Conservation (phyloP, 352 stramenopile species). For the Globisporangium polare region DNA sequence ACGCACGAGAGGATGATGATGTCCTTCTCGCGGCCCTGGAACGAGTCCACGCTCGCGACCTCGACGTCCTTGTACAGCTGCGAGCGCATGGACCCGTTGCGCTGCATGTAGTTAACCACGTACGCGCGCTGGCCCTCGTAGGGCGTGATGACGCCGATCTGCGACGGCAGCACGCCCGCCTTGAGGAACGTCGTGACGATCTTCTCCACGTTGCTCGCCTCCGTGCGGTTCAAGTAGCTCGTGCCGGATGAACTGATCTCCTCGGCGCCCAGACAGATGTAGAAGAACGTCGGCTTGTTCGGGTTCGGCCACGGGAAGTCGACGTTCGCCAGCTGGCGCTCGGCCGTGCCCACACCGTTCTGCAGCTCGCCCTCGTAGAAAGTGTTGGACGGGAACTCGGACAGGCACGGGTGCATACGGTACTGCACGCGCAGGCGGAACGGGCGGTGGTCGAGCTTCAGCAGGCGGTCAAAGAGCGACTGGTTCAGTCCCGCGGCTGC, state of each 20-base stretch:
- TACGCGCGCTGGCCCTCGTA: slow-evolving; percentile 99
- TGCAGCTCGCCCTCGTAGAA: slow-evolving; percentile 99
- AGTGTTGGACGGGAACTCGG: slow-evolving; percentile 98
- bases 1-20: slow-evolving; percentile 98
- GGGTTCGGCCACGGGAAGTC: slow-evolving; percentile 98
- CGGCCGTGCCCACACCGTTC: slow-evolving; percentile 96
- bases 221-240: slow-evolving; percentile 98
- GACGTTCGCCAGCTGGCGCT: slow-evolving; percentile 85
- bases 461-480: slow-evolving; percentile 97
- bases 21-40: slow-evolving; percentile 99
- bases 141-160: slow-evolving; percentile 97
- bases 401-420: slow-evolving; percentile 98
- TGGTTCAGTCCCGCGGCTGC: slow-evolving; percentile 96
- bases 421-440: slow-evolving; percentile 99
- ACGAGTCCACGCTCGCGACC: slow-evolving; percentile 98
- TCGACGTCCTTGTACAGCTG: slow-evolving; percentile 98
- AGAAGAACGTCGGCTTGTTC: slow-evolving; percentile 98
- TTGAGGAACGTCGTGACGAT: slow-evolving; percentile 97
- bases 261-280: slow-evolving; percentile 94
- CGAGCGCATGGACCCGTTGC: slow-evolving; percentile 91
- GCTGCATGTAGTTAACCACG: slow-evolving; percentile 97
- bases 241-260: slow-evolving; percentile 98
- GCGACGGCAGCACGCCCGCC: slow-evolving; percentile 83
- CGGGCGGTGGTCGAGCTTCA: slow-evolving; percentile 94
- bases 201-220: slow-evolving; percentile 98